phyloP scores from a whole-genome alignment of 257 asterid species.

The Thymus mandschuricus region DNA sequence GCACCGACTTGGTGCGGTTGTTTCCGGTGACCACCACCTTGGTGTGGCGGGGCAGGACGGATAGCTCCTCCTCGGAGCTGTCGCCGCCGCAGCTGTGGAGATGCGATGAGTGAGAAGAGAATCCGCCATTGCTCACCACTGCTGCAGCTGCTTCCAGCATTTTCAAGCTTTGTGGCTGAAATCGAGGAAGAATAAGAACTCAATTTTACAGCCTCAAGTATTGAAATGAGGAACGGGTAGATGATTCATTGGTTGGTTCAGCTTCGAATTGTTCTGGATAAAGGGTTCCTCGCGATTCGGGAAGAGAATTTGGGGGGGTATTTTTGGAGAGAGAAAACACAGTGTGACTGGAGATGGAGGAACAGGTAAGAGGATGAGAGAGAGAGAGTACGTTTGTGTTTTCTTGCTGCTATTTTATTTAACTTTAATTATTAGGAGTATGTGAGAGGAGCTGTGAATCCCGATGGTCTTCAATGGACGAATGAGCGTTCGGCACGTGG shows the following conservation, averaged over 20 bases:
- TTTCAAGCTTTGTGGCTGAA: conserved; percentile 12
- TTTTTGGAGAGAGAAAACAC: conserved; percentile 51
- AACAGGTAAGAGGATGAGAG: background rate
- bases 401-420: conserved; percentile 27
- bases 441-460: conserved; percentile 52
- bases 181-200: background rate
- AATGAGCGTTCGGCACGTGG: conserved; percentile 41
- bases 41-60: conserved; percentile 85
- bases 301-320: conserved; percentile 42
- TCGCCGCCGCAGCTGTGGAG: conserved; percentile 80
- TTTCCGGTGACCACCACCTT: conserved; percentile 96
- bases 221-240: conserved; percentile 30
- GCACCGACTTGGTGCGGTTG: conserved; percentile 87
- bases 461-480: conserved; percentile 43
- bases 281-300: conserved; percentile 40
- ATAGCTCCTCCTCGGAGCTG: conserved; percentile 86
- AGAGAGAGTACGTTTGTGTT: conserved; percentile 38
- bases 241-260: conserved; percentile 40
- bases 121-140: conserved; percentile 60
- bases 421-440: conserved; percentile 43
- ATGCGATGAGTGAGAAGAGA: conserved; percentile 55
- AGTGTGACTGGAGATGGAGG: conserved; percentile 33
- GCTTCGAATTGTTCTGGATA: conserved; percentile 23
- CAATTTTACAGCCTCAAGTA: background rate
- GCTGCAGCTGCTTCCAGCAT: conserved; percentile 66